Percentiles rank a stretch among this genome's conserved stretches.
These are phyloP conservation scores for Nannochloropsis granulata DNA, from an alignment of 108 stramenopile genomes.

Conservation along the genomic window DNA sequence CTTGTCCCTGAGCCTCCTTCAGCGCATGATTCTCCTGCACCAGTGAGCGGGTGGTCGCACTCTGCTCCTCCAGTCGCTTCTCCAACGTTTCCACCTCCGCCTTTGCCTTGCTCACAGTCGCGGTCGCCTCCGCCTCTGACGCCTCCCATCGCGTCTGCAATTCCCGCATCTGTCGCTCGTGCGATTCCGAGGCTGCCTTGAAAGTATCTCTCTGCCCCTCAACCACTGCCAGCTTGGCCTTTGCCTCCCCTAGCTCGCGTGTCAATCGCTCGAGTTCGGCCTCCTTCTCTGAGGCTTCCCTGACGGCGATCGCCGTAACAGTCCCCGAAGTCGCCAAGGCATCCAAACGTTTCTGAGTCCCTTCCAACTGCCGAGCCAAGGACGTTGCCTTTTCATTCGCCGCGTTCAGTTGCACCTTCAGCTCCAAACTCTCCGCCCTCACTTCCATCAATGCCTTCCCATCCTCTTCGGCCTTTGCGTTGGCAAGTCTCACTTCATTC, in stretches of 20 bases:
- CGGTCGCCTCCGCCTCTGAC: background rate
- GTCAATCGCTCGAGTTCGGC: background rate
- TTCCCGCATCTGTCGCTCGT: background rate
- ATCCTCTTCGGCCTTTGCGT: background rate
- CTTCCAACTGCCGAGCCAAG: background rate
- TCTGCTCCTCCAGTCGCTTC: background rate
- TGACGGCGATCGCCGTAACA: background rate
- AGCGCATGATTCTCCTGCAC: background rate
- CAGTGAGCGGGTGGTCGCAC: background rate
- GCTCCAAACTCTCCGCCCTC: background rate
- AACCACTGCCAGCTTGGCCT: background rate
- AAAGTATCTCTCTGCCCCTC: background rate
- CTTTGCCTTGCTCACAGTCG: background rate
- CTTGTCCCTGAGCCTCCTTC: background rate
- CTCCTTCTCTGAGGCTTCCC: background rate
- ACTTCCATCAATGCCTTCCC: background rate
- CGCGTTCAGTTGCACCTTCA: background rate
- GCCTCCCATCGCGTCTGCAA: background rate
- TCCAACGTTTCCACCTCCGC: background rate
- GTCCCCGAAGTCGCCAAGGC: background rate
- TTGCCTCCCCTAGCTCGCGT: background rate
- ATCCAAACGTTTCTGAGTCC: background rate
- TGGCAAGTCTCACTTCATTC: background rate
- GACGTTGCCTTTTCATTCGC: background rate
- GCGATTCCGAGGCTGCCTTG: background rate